Conservation (phyloP, 2,329 filamentous ascomycete species). For the Colletotrichum melonis region DNA sequence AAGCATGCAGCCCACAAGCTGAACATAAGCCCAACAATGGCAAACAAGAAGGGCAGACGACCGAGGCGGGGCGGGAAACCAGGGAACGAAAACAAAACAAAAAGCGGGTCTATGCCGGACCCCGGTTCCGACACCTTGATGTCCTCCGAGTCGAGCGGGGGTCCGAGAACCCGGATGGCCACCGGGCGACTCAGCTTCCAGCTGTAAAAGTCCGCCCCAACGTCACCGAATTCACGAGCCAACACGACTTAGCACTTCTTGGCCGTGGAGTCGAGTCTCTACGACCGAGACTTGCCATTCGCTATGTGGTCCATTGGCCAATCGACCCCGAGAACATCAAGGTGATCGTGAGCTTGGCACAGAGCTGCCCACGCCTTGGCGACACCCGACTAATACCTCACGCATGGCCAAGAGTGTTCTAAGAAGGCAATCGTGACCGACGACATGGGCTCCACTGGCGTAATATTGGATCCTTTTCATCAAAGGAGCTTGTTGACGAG, state of each 20-base stretch:
- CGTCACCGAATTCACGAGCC: conserved; percentile 20
- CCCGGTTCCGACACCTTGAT: conserved; percentile 31
- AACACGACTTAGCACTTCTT: conserved; percentile 31
- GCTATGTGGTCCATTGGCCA: not conserved
- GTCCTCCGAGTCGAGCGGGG: conserved; percentile 21
- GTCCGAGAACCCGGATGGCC: conserved; percentile 33
- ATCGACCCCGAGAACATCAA: not conserved
- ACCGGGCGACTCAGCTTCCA: conserved; percentile 10
- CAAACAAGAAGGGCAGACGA: not conserved
- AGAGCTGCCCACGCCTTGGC: conserved; percentile 28
- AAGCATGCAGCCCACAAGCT: not conserved
- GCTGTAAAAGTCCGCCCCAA: not conserved
- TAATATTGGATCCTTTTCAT: not conserved
- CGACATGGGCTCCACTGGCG: conserved; percentile 4
- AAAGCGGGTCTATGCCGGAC: conserved; percentile 15
- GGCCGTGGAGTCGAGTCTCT: conserved; percentile 28
- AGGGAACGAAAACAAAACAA: conserved; percentile 17
- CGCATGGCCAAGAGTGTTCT: conserved; percentile 11
- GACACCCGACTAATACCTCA: conserved; percentile 26
- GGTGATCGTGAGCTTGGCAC: conserved; percentile 32
- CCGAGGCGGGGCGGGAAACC: not conserved
- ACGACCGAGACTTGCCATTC: conserved; percentile 1
- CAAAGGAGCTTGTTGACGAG: conserved; percentile 19
- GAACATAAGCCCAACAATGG: not conserved
- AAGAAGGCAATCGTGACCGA: conserved; percentile 23